Base-by-base conservation (phyloP, 2,329 filamentous ascomycete species). In the Chaetomiaceae sp. region DNA sequence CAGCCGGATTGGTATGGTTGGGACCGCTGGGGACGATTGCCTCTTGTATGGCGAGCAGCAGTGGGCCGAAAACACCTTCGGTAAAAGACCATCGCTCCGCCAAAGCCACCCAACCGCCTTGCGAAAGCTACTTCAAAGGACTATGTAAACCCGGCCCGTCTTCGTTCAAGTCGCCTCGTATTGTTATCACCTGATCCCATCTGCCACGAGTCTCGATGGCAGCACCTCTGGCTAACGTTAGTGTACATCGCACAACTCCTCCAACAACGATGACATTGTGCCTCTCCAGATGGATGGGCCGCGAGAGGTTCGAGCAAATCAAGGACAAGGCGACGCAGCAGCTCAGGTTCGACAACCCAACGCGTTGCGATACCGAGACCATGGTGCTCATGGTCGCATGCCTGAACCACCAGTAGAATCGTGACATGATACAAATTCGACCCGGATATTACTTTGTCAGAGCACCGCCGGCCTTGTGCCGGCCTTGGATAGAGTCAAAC, bases 301-400 rank as follows among this genome's bases (percentile, higher is more conserved):
- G 36, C 23, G 9, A 21, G 33, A 20, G 16, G 25, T 49, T 49
- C 38, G 25, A 42, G 20, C 37, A 20, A 16, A 42, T 49, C 20
- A 27, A 49, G 29, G 13, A 16, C 27, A 49, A 42, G 45, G 47
- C 47, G 25, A 36, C 18, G 18, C 20, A 25, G 20, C 47, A 49
- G 30, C 47, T 49, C 27, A 20, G 29, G 13, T 16, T 27, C 41
- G 16, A 45, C 8, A 34, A 30, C 23, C 25, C 23, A 2, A 32
- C 27, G 30, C 8, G 21, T 9, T 51, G 40, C 40, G 48, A 51
- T 32, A 36, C 10, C 14, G 41, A 51, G 40, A 51, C 48, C 21
- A 30, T 51, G 23, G 40, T 41, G 14, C 48, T 51, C 21, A 25
- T 45, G 48, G 43, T 40, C 48, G 48, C 48, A 21, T 51, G 48